A percentile compares a stretch with the other conserved stretches of the same genome.
Conservation (phyloP, 495 filamentous ascomycete species). For the Thozetella sp. region DNA sequence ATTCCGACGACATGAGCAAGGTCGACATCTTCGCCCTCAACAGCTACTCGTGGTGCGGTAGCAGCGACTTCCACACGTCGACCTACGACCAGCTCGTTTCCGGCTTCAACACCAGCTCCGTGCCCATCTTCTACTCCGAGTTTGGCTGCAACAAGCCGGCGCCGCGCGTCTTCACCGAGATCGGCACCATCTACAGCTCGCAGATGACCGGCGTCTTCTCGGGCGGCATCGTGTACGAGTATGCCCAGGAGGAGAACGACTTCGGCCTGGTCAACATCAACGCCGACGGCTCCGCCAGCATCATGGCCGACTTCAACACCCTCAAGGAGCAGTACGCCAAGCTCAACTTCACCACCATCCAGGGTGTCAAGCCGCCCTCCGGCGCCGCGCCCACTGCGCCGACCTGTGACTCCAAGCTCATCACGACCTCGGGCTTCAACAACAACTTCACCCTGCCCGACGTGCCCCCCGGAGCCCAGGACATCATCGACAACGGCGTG, state of each 20-base stretch:
- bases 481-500: slow-evolving; percentile 58
- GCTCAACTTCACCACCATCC: slow-evolving; percentile 67
- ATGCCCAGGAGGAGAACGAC: slow-evolving; percentile 69
- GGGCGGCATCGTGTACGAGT: slow-evolving; percentile 90
- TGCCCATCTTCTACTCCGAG: slow-evolving; percentile 87
- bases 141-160: slow-evolving; percentile 81
- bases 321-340: slow-evolving; percentile 74
- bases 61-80: slow-evolving; percentile 67
- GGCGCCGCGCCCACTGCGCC: slow-evolving; percentile 54
- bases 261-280: slow-evolving; percentile 79
- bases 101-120: slow-evolving; percentile 69
- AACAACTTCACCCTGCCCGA: slow-evolving; percentile 76
- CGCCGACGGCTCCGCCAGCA: slow-evolving; percentile 60
- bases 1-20: slow-evolving; percentile 62
- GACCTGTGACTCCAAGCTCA: slow-evolving; percentile 62
- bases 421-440: slow-evolving; percentile 63
- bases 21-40: slow-evolving; percentile 93
- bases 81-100: slow-evolving; percentile 72
- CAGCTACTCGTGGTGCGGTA: slow-evolving; percentile 93
- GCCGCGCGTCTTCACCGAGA: slow-evolving; percentile 84
- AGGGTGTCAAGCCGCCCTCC: slow-evolving; percentile 53
- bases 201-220: slow-evolving; percentile 80
- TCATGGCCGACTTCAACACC: slow-evolving; percentile 74
- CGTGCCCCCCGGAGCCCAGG: slow-evolving; percentile 39
- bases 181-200: slow-evolving; percentile 74